Base-by-base conservation (phyloP, 345 rosid genomes). In the Populus pruinosa region DNA sequence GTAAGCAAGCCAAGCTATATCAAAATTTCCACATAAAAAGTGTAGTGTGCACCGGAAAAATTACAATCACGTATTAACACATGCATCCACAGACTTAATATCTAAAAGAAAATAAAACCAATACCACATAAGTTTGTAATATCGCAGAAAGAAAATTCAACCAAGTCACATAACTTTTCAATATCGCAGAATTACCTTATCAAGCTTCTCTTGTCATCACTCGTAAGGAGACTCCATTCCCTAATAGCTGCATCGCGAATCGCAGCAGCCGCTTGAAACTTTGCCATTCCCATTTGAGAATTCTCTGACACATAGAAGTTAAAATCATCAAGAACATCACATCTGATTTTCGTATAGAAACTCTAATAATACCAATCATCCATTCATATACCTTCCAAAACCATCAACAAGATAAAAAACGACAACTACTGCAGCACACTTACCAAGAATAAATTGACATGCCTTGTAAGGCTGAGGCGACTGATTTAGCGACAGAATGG, bases 211-310 rank as follows among this genome's bases (percentile, higher is more conserved):
- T 87, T 90, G 74, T 92, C 97, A 75, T 92, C 94, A 72, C 75
- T 72, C 23, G 93, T 67, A 59, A 96, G 97, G 77, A 89, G 88
- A 82, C 90, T 75, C 99, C 99, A 96, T 83, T 96, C 99, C 87
- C 98, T 89, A 62, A 93, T 87, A 67, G 99, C 97, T 69, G 99
- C 97, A 86, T 93, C 97, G 41, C 91, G 94, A 79, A 96, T 89
- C 72, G 96, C 97, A 56, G 94, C 94, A 80, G 95, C 97, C 43
- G 98, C 98, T 87, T 96, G 97, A 86, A 96, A 93, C 83, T 97
- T 92, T 67, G 99, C 99, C 82, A 81, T 88, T 79, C 97, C 89
- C 69, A 96, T 87, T 87, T 91, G 96, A 82, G 99, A 93, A 82
- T 96, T 92, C 81, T 93, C 98, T 96, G 86, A 87, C 63, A 80